Conservation (phyloP, 176 grass and related monocot species). For the Panicum miliaceum region DNA sequence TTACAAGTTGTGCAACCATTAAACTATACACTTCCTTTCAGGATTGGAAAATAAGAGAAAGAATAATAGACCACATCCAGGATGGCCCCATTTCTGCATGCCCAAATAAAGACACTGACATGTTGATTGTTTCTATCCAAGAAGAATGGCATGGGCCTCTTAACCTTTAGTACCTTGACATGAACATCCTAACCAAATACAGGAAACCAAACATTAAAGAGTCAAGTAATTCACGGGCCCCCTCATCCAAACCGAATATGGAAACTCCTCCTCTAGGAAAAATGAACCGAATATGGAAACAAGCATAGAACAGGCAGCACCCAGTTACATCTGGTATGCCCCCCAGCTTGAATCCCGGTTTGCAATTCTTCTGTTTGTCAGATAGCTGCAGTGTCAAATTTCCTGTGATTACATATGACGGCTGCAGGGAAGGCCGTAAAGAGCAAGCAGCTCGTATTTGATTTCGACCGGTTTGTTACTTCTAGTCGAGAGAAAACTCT, state of each 20-base stretch:
- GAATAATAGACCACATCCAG: background rate
- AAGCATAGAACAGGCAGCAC: background rate
- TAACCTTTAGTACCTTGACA: background rate
- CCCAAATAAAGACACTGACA: background rate
- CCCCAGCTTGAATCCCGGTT: background rate
- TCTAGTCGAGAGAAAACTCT: background rate
- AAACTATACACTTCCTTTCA: background rate
- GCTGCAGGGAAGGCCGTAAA: background rate
- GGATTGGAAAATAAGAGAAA: background rate
- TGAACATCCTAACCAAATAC: background rate
- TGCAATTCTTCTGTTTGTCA: background rate
- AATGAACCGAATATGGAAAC: too few relatives aligned
- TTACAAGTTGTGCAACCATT: background rate
- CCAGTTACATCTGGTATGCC: background rate
- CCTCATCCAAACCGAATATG: background rate
- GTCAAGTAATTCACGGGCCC: background rate
- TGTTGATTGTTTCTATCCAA: conserved; percentile 8
- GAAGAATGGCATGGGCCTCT: background rate
- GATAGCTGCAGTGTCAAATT: background rate
- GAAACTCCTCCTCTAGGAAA: background rate
- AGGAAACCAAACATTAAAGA: background rate
- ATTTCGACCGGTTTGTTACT: background rate
- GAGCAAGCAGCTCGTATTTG: background rate
- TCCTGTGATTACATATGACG: background rate
- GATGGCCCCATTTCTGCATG: background rate